phyloP scores from a whole-genome alignment of 352 stramenopile species.

The Globisporangium middletonii region DNA sequence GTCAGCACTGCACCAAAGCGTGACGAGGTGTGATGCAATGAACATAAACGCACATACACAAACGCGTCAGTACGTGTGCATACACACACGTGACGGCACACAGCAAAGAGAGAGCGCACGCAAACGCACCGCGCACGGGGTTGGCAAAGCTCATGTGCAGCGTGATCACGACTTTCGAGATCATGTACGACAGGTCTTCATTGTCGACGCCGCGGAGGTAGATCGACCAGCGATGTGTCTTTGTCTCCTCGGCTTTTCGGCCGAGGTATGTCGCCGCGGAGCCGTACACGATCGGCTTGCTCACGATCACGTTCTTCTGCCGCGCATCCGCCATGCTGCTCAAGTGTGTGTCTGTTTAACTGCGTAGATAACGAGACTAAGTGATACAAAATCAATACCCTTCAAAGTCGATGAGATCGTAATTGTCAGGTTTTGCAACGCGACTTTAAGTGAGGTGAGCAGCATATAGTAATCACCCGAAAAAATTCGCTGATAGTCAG shows the following conservation, averaged over 20 bases:
- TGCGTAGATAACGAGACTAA: too few species aligned
- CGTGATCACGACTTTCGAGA: constrained; percentile 97
- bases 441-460: too few species aligned
- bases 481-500: too few species aligned
- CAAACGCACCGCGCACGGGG: constrained; percentile 70
- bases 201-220: constrained; percentile 91
- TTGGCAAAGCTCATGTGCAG: constrained; percentile 95
- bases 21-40: too few species aligned
- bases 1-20: constrained; percentile 75
- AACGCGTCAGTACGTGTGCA: not conserved
- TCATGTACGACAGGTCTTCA: constrained; percentile 93
- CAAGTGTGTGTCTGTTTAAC: too few species aligned
- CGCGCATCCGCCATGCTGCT: constrained; percentile 59
- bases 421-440: too few species aligned
- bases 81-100: not conserved
- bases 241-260: constrained; percentile 90
- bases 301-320: constrained; percentile 80
- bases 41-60: not conserved
- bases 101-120: not conserved
- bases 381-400: too few species aligned
- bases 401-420: too few species aligned
- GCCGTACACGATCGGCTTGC: constrained; percentile 93
- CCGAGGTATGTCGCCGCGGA: constrained; percentile 92
- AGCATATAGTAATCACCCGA: too few species aligned
- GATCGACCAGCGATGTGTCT: constrained; percentile 94